Evolutionary conservation across 2,329 filamentous ascomycete genomes (phyloP).

Genomic region (Colletotrichum destructivum): DNA sequence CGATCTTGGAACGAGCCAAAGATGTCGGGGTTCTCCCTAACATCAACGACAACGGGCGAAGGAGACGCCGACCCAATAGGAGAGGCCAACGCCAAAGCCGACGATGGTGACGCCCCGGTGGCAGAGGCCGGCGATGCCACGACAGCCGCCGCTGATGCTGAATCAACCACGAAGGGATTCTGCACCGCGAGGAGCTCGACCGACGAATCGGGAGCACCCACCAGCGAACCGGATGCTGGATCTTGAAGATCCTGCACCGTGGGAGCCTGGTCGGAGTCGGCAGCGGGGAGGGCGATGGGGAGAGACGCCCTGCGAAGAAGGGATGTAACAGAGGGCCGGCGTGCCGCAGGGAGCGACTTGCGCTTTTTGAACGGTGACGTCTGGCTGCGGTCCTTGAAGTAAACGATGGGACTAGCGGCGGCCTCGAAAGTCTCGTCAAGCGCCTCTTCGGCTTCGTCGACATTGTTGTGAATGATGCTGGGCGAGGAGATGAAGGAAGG

Average conservation of each 20-base stretch:
- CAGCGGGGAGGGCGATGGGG: constrained; percentile 17
- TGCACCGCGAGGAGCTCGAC: constrained; percentile 39
- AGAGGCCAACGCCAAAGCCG: neutral
- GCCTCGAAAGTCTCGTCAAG: neutral
- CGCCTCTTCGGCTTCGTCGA: neutral
- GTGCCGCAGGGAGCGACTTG: constrained; percentile 17
- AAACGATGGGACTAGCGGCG: constrained; percentile 25
- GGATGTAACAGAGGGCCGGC: constrained; percentile 15
- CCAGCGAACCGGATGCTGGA: constrained; percentile 35
- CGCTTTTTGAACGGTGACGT: constrained; percentile 33
- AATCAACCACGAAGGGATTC: constrained; percentile 25
- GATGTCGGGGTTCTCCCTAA: constrained; percentile 38
- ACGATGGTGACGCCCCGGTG: neutral
- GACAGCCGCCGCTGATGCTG: constrained; percentile 25
- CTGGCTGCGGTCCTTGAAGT: constrained; percentile 36
- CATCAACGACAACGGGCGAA: constrained; percentile 30
- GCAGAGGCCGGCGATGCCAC: constrained; percentile 6
- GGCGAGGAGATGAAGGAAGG: constrained; percentile 30
- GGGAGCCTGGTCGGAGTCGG: constrained; percentile 23
- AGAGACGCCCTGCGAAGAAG: constrained; percentile 35
- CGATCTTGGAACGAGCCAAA: constrained; percentile 37
- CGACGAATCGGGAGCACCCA: constrained; percentile 33
- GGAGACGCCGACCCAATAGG: constrained; percentile 17
- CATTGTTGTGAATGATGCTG: neutral
- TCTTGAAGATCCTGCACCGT: constrained; percentile 34